Base-by-base conservation (phyloP, 2,329 filamentous ascomycete species). In the Coccinonectria pachysandricola region DNA sequence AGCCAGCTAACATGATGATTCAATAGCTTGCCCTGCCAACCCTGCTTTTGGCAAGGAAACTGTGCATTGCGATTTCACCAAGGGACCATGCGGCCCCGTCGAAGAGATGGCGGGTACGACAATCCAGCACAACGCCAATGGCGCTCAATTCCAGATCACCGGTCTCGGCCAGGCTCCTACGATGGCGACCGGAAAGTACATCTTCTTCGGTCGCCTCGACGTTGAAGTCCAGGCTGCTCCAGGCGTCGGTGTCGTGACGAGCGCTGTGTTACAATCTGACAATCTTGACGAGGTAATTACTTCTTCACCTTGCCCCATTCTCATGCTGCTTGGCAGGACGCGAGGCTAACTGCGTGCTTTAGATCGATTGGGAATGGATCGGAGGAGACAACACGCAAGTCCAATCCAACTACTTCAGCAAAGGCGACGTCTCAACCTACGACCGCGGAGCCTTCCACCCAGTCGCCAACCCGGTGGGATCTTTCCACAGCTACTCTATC, bases 201-300 rank as follows among this genome's bases (percentile, higher is more conserved):
- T 96, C 55, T 95, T 96, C 81, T 96, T 93, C 56, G 88, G 88
- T 37, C 76, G 76, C 47, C 71, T 94, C 41, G 80, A 91, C 28
- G 74, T 84, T 34, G 72, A 71, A 16, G 61, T 92, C 49, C 78
- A 85, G 56, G 78, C 80, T 19, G 77, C 88, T 17, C 71, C 79
- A 2, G 88, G 88, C 23, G 65, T 63, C 5, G 88, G 88, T 40
- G 81, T 96, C 40, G 81, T 96, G 36, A 94, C 85, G 59, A 86
- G 80, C 40, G 68, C 83, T 22, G 84, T 95, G 19, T 63, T 96
- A 39, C 80, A 93, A 60, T 94, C 85, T 2, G 84, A 92, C 47
- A 74, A 79, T 48, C 68, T 93, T 15, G 83, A 88, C 8, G 82
- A 43, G 39, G 39, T 42, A 36, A 19, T 5, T 5, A 1, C 11